Conservation (phyloP, 306 rosid genomes). For the Crataegus laevigata region DNA sequence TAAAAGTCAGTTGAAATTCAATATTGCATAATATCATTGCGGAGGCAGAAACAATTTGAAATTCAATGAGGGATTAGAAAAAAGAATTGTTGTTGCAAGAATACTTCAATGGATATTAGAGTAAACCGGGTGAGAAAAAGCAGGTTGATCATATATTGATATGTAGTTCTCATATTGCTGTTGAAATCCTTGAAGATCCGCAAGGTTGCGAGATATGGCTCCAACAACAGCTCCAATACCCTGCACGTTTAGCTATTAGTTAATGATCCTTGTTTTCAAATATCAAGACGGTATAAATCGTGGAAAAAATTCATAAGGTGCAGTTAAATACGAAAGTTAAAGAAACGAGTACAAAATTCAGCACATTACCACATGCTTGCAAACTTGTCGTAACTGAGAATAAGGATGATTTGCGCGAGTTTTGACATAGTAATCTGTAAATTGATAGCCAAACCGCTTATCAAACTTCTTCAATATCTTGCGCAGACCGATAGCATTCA, state of each 20-base stretch:
- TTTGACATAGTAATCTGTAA: slow-evolving; percentile 80
- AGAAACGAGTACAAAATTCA: neutral
- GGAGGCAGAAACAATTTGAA: neutral
- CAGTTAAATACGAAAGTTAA: neutral
- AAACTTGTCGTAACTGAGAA: slow-evolving; percentile 85
- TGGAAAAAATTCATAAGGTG: neutral
- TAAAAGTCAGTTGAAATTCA: neutral
- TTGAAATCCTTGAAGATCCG: slow-evolving; percentile 58
- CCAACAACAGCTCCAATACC: slow-evolving; percentile 89
- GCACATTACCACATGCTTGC: slow-evolving; percentile 84
- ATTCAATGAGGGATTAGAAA: neutral
- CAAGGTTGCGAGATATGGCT: slow-evolving; percentile 76
- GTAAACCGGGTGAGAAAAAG: slow-evolving; percentile 72
- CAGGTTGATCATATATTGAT: slow-evolving; percentile 87
- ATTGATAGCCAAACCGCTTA: slow-evolving; percentile 72
- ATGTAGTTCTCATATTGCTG: slow-evolving; percentile 60
- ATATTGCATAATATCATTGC: too few relatives aligned
- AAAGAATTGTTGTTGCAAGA: neutral
- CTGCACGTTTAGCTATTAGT: slow-evolving; percentile 30
- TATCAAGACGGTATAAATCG: neutral
- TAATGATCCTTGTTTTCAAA: neutral
- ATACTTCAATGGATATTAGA: slow-evolving; percentile 23
- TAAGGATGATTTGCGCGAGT: slow-evolving; percentile 92
- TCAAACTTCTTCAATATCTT: slow-evolving; percentile 91
- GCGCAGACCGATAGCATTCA: slow-evolving; percentile 77